phyloP scores from a whole-genome alignment of 129 eudicot genomes.

The Silybum marianum region DNA sequence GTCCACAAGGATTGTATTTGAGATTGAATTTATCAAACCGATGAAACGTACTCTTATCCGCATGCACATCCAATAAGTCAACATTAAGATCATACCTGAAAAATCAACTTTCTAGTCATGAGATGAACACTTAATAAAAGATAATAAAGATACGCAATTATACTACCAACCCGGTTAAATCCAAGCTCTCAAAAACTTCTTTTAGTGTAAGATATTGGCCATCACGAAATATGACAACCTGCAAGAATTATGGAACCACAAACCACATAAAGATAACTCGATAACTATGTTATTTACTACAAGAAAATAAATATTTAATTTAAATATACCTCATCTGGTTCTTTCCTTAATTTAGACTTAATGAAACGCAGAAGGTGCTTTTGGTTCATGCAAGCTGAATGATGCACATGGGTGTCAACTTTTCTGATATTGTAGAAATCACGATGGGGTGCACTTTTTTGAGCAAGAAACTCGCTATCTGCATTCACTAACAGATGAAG shows the following conservation, averaged over 20 bases:
- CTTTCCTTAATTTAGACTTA: constrained; percentile 66
- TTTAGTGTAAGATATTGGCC: constrained; percentile 68
- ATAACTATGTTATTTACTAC: neutral
- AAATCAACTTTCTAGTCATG: constrained; percentile 2
- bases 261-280: neutral
- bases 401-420: constrained; percentile 80
- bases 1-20: constrained; percentile 84
- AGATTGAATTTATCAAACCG: constrained; percentile 80
- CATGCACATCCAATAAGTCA: constrained; percentile 76
- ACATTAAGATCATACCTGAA: constrained; percentile 72
- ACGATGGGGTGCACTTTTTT: constrained; percentile 76
- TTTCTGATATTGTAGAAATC: constrained; percentile 76
- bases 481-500: constrained; percentile 75
- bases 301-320: neutral
- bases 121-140: constrained; percentile 2
- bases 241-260: constrained; percentile 20
- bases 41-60: constrained; percentile 77
- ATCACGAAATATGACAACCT: constrained; percentile 82
- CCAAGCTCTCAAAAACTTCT: constrained; percentile 78
- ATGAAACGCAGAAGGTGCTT: constrained; percentile 74
- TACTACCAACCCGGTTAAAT: constrained; percentile 59
- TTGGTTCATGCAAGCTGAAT: constrained; percentile 88
- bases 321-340: constrained; percentile 67
- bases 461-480: constrained; percentile 68
- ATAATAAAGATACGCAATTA: constrained; percentile 8